Evolutionary conservation across 2,329 filamentous ascomycete genomes (phyloP).

Genomic region (Aspergillus ochraceoroseus): DNA sequence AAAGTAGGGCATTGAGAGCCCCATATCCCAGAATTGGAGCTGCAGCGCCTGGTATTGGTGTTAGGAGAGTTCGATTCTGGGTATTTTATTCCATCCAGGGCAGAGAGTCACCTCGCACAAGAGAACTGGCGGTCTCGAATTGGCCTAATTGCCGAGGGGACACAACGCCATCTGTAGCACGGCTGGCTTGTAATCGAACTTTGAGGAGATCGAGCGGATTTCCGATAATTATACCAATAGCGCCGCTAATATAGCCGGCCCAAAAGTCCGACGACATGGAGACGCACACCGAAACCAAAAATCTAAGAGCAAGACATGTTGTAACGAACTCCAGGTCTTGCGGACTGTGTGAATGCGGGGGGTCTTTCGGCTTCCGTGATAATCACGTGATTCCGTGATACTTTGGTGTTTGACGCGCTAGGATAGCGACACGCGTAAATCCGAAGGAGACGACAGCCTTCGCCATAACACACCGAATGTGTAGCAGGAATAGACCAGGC

Average conservation of each 20-base stretch:
- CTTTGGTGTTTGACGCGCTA: conserved; percentile 31
- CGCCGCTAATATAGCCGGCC: conserved; percentile 86
- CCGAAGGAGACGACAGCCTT: conserved; percentile 2
- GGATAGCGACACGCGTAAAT: conserved; percentile 21
- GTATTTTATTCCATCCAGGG: not conserved
- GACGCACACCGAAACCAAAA: conserved; percentile 2
- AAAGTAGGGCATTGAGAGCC: conserved; percentile 82
- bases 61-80: conserved; percentile 11
- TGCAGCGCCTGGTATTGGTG: conserved; percentile 58
- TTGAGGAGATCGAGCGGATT: conserved; percentile 80
- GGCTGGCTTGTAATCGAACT: conserved; percentile 70
- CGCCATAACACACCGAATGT: not conserved
- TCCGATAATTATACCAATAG: conserved; percentile 77
- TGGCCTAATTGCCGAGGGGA: conserved; percentile 26
- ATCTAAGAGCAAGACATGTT: not conserved
- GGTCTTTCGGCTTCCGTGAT: not conserved
- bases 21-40: conserved; percentile 87
- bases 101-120: conserved; percentile 37
- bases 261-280: conserved; percentile 84
- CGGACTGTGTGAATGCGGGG: conserved; percentile 2
- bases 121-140: conserved; percentile 34
- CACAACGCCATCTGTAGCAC: conserved; percentile 24
- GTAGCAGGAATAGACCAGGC: not conserved
- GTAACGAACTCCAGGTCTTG: not conserved
- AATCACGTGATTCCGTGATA: conserved; percentile 32